Evolutionary conservation across 2,329 filamentous ascomycete species (phyloP).

Genomic region (Chaetomiaceae sp.): DNA sequence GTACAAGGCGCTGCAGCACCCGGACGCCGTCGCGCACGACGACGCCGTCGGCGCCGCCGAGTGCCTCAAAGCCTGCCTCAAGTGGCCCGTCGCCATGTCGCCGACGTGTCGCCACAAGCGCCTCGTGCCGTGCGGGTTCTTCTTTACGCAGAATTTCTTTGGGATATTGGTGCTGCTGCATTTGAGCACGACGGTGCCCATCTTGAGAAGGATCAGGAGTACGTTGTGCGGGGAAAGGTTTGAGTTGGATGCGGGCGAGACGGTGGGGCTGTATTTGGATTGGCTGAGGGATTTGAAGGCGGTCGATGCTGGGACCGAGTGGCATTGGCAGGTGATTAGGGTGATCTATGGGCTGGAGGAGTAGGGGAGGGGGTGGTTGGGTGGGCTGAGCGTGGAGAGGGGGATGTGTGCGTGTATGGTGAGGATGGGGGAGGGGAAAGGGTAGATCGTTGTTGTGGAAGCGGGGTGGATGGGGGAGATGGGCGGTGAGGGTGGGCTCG

Average conservation of each 20-base stretch:
- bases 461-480: too few relatives aligned
- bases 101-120: slow-evolving; percentile 52
- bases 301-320: slow-evolving; percentile 47
- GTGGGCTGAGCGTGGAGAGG: background rate
- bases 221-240: slow-evolving; percentile 43
- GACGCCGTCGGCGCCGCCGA: slow-evolving; percentile 50
- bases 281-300: slow-evolving; percentile 54
- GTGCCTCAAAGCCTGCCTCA: slow-evolving; percentile 50
- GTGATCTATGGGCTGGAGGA: slow-evolving; percentile 39
- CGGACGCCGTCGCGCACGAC: slow-evolving; percentile 45
- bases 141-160: slow-evolving; percentile 57
- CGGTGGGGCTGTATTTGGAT: slow-evolving; percentile 47
- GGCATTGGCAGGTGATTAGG: slow-evolving; percentile 49
- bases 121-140: slow-evolving; percentile 52
- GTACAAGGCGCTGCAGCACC: slow-evolving; percentile 54
- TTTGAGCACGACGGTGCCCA: slow-evolving; percentile 45
- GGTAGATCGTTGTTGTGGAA: too few relatives aligned
- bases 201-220: slow-evolving; percentile 43
- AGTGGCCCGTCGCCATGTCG: slow-evolving; percentile 55
- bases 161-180: slow-evolving; percentile 52
- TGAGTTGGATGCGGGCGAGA: slow-evolving; percentile 45
- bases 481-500: too few relatives aligned
- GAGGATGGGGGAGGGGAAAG: too few relatives aligned
- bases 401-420: too few relatives aligned
- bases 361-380: slow-evolving; percentile 1